Conservation (phyloP, 2,329 filamentous ascomycete genomes). For the Microdochium bolleyi region DNA sequence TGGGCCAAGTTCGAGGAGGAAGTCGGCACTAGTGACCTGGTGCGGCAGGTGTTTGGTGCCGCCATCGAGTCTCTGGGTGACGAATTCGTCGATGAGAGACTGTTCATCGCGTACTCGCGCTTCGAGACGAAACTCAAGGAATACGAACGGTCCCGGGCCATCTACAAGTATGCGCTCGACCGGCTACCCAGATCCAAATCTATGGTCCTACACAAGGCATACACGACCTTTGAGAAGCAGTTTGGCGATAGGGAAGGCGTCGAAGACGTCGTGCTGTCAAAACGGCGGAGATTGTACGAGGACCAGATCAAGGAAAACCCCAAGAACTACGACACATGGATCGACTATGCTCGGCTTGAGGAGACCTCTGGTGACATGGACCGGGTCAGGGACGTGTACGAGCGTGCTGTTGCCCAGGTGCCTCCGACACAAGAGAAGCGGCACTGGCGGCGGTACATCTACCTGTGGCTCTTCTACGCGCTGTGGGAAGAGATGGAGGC, state of each 20-base stretch:
- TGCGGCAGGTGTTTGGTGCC: slow-evolving; percentile 82
- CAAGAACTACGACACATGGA: slow-evolving; percentile 96
- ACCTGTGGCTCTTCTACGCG: slow-evolving; percentile 96
- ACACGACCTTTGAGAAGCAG: slow-evolving; percentile 97
- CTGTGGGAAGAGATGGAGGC: slow-evolving; percentile 88
- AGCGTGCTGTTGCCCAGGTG: slow-evolving; percentile 89
- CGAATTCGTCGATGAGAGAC: slow-evolving; percentile 90
- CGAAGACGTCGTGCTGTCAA: slow-evolving; percentile 92
- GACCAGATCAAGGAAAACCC: slow-evolving; percentile 89
- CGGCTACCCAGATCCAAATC: slow-evolving; percentile 84
- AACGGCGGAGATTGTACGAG: slow-evolving; percentile 87
- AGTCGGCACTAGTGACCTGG: slow-evolving; percentile 81
- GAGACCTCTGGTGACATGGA: slow-evolving; percentile 78
- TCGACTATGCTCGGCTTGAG: slow-evolving; percentile 87
- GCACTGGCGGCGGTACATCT: slow-evolving; percentile 95
- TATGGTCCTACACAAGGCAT: slow-evolving; percentile 78
- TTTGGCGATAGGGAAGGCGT: slow-evolving; percentile 90
- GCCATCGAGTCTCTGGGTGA: slow-evolving; percentile 88
- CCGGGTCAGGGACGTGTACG: slow-evolving; percentile 84
- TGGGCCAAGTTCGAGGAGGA: slow-evolving; percentile 98
- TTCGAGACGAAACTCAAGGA: slow-evolving; percentile 95
- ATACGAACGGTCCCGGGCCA: slow-evolving; percentile 84
- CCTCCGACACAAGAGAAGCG: slow-evolving; percentile 94
- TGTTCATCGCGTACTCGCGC: slow-evolving; percentile 92
- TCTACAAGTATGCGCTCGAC: slow-evolving; percentile 95